phyloP scores from a whole-genome alignment of 2,329 filamentous ascomycete species.

The Verruconis gallopava region DNA sequence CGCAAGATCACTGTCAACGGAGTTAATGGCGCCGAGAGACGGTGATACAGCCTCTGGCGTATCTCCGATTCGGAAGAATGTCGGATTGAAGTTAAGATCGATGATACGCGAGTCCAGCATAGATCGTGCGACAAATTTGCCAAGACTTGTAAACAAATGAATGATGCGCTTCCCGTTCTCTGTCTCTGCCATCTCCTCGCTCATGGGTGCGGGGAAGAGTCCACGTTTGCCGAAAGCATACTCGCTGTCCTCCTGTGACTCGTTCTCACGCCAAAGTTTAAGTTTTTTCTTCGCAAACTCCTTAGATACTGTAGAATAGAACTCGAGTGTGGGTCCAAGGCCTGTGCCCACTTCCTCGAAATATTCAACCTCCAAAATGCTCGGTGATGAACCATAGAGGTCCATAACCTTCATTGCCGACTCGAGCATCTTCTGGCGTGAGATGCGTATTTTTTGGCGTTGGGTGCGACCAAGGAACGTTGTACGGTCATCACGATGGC shows the following conservation, averaged over 20 bases:
- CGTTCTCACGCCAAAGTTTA: slow-evolving; percentile 90
- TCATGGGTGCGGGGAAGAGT: slow-evolving; percentile 85
- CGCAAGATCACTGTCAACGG: slow-evolving; percentile 76
- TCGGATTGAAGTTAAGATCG: slow-evolving; percentile 92
- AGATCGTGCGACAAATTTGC: slow-evolving; percentile 92
- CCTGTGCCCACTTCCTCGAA: slow-evolving; percentile 98
- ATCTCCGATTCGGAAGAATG: slow-evolving; percentile 90
- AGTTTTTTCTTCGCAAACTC: slow-evolving; percentile 97
- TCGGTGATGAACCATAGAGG: slow-evolving; percentile 90
- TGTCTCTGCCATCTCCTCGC: slow-evolving; percentile 56
- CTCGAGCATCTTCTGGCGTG: slow-evolving; percentile 84
- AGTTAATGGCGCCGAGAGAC: slow-evolving; percentile 77
- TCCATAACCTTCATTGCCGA: slow-evolving; percentile 99
- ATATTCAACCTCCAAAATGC: slow-evolving; percentile 92
- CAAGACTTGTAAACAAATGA: slow-evolving; percentile 81
- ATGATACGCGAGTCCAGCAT: slow-evolving; percentile 99
- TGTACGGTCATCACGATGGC: slow-evolving; percentile 64
- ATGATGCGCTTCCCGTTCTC: slow-evolving; percentile 80
- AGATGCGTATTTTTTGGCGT: slow-evolving; percentile 96
- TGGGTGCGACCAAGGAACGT: slow-evolving; percentile 86
- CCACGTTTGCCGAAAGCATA: slow-evolving; percentile 77
- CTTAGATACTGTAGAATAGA: slow-evolving; percentile 93
- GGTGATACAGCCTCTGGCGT: slow-evolving; percentile 55
- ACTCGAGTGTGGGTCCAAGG: slow-evolving; percentile 87
- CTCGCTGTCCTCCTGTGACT: slow-evolving; percentile 57